Base-by-base conservation (phyloP, 345 rosid species). In the Mangifera indica region DNA sequence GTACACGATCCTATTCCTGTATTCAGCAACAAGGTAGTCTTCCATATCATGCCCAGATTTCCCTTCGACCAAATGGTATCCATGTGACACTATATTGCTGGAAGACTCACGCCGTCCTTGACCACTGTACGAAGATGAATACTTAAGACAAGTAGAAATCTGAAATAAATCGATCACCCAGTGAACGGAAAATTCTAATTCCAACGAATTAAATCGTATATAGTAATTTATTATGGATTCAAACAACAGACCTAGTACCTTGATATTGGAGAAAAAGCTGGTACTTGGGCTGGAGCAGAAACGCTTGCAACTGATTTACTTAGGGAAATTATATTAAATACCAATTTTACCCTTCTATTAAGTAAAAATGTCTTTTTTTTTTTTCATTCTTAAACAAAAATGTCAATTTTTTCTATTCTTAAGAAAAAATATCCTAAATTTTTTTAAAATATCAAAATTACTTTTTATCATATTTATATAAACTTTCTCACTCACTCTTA, bases 21-120 rank as follows among this genome's bases (percentile, higher is more conserved):
- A 86, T 66, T 86, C 87, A 25, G 89, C 89, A 15, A 86, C 78
- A 71, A 80, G 89, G 73, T 86, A 86, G 69, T 86, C 89, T 72
- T 86, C 89, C 89, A 86, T 86, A 45, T 83, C 82, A 77, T 86
- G 89, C 9, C 89, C 89, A n/a, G 89, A 86, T 72, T 76, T 84
- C 7, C 89, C 89, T 76, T 86, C 87, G 13, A 84, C 84, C 49
- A 86, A 75, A 76, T 86, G 87, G 72, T 81, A 86, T 10, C 89
- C 89, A 73, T 86, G 89, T 11, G 80, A 84, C 9, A 83, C 76
- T 71, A 51, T 68, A 61, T 68, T 75, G 74, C 51, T 67, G 4
- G 86, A 63, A 2, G 79, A 76, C 69, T 83, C 81, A 57, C 87
- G 80, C 73, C 59, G 76, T 58, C 89, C 89, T 81, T 84, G 80